Evolutionary conservation across 2,329 filamentous ascomycete species (phyloP).

Genomic region (Saccharata proteae): DNA sequence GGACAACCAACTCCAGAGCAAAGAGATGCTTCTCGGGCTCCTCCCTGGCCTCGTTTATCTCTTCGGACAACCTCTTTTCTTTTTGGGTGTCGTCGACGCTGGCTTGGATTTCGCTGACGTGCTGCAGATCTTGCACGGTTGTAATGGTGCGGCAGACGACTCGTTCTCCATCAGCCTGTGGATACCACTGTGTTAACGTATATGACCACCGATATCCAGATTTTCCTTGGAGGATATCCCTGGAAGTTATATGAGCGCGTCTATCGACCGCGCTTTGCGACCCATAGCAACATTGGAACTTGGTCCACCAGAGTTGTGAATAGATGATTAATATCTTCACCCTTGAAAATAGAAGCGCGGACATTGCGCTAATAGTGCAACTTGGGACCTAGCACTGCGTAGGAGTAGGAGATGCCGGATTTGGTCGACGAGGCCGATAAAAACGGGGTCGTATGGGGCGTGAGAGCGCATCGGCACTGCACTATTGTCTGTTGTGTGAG

Average conservation of each 20-base stretch:
- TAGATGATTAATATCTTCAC: no score
- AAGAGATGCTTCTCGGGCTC: conserved; percentile 4
- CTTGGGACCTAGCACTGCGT: conserved; percentile 5
- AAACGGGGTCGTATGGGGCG: conserved; percentile 6
- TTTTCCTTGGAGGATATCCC: conserved; percentile 5
- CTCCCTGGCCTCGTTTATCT: conserved; percentile 5
- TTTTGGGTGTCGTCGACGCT: conserved; percentile 4
- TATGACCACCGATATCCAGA: no score
- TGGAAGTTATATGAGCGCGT: conserved; percentile 1
- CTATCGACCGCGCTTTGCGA: conserved; percentile 1
- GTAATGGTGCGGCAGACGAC: conserved; percentile 5
- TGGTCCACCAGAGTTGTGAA: no score
- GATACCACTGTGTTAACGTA: no score
- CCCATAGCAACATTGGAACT: no score
- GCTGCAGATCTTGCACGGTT: conserved; percentile 1
- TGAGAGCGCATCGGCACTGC: conserved; percentile 7
- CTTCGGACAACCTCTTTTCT: conserved; percentile 4
- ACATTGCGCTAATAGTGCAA: conserved; percentile 6
- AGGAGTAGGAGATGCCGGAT: conserved; percentile 5
- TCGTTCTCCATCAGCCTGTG: conserved; percentile 8
- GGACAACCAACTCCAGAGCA: conserved; percentile 4
- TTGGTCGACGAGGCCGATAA: conserved; percentile 4
- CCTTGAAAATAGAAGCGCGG: no score
- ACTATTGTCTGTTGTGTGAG: no score
- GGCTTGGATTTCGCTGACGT: conserved; percentile 1